phyloP scores from a whole-genome alignment of 176 grass and related monocot genomes.

The Lolium multiflorum region DNA sequence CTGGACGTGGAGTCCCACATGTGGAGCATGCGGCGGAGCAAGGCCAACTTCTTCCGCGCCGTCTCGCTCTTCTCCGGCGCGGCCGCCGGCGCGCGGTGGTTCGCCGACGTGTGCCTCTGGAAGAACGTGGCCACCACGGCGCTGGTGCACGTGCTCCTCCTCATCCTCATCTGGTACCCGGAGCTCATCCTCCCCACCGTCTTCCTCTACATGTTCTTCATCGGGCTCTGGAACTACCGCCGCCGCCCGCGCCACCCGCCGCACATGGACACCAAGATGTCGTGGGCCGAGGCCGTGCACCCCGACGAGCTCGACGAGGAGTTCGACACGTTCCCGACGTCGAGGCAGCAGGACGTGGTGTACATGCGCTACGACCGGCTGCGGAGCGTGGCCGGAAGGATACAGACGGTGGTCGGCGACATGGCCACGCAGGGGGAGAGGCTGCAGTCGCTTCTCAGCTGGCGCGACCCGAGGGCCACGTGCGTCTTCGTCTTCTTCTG shows the following conservation, averaged over 20 bases:
- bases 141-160: slow-evolving; percentile 77
- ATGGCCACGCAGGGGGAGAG: slow-evolving; percentile 95
- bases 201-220: slow-evolving; percentile 97
- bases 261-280: slow-evolving; percentile 89
- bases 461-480: slow-evolving; percentile 83
- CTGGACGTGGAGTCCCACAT: slow-evolving; percentile 87
- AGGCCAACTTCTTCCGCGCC: slow-evolving; percentile 97
- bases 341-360: slow-evolving; percentile 63
- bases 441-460: slow-evolving; percentile 71
- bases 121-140: slow-evolving; percentile 79
- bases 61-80: slow-evolving; percentile 61
- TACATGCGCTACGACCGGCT: slow-evolving; percentile 86
- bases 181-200: slow-evolving; percentile 91
- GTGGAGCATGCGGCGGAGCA: slow-evolving; percentile 99
- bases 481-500: slow-evolving; percentile 77
- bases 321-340: slow-evolving; percentile 95
- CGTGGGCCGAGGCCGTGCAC: slow-evolving; percentile 74
- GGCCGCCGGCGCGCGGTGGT: slow-evolving; percentile 60
- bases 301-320: slow-evolving; percentile 93
- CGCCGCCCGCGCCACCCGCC: slow-evolving; percentile 68
- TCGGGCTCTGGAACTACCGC: slow-evolving; percentile 82
- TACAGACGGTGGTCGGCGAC: slow-evolving; percentile 89
- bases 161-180: slow-evolving; percentile 90
- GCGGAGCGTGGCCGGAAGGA: slow-evolving; percentile 77
- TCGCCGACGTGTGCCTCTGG: slow-evolving; percentile 76